Base-by-base conservation (phyloP, 371 early-diverging fungal genomes). In the Nosema muscidifuracis region DNA sequence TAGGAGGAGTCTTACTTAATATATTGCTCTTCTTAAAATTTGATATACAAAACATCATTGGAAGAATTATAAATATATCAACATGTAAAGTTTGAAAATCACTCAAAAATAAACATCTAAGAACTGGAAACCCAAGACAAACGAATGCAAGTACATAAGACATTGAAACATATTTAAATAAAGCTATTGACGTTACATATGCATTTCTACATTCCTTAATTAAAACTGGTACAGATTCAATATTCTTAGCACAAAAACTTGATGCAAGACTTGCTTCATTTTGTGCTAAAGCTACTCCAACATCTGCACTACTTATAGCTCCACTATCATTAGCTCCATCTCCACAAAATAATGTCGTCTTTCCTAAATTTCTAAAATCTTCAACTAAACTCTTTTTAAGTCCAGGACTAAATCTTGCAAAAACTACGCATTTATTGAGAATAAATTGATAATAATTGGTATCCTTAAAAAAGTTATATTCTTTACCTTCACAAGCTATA, bases 271-370 rank as follows among this genome's bases (percentile, higher is more conserved):
- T 92, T 2, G 95, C 92, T 75, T 94, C 96, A 40, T 55, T 95
- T 94, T 93, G 91, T 6, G 92, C 91, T 31, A 99, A 81, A 16
- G 95, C 92, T 16, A 99, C 82, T 0, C 99, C 98, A 31, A 96
- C 92, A 82, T 95, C 95, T 9, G 97, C 96, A 28, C 90, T 91
- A 65, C 91, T 90, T 15, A 99, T 85, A 1, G 99, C 99, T 22
- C 94, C 95, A 84, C 94, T 93, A 82, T 99, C 99, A 77, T 99
- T 99, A 34, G 97, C 96, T 7, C 99, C 99, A 84, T 99, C 99
- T n/a, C 99, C 99, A 83, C 78, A 79, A 61, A 79, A 84, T 40
- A 72, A 67, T 10, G 71, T 74, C 2, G 2, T 12, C 18, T 73
- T 67, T 40, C 50, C 56, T 26, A 36, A 73, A 10, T 71, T 69